Conservation (phyloP, 495 filamentous ascomycete genomes). For the Corynascus novoguineensis region DNA sequence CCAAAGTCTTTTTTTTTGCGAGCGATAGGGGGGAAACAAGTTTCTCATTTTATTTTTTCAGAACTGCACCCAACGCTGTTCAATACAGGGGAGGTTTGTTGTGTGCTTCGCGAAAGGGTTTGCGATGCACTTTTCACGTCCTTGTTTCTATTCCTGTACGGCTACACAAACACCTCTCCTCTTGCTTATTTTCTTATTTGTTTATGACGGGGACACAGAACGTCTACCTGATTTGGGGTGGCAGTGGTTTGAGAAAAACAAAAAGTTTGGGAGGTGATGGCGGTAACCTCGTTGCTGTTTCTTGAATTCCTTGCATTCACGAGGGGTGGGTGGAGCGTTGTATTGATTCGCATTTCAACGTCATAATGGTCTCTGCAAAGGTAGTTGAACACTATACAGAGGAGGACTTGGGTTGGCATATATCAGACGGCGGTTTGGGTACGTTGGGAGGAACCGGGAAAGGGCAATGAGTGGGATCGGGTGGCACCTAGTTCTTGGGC, state of each 20-base stretch:
- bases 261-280: neutral
- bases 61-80: too few relatives aligned
- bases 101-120: neutral
- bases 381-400: neutral
- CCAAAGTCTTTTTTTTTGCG: neutral
- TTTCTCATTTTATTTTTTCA: too few relatives aligned
- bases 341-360: neutral
- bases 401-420: slow-evolving; percentile 19
- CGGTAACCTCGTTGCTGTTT: too few relatives aligned
- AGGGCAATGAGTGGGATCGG: too few relatives aligned
- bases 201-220: neutral
- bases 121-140: neutral
- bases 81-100: neutral
- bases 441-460: too few relatives aligned
- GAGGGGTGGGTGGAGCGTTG: neutral
- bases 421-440: neutral
- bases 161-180: neutral
- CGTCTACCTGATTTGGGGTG: neutral
- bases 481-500: too few relatives aligned
- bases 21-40: neutral
- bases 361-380: slow-evolving; percentile 1
- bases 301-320: neutral
- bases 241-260: neutral
- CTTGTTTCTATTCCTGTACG: neutral
- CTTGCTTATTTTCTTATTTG: neutral